Base-by-base conservation (phyloP, 345 rosid genomes). In the Populus nigra region DNA sequence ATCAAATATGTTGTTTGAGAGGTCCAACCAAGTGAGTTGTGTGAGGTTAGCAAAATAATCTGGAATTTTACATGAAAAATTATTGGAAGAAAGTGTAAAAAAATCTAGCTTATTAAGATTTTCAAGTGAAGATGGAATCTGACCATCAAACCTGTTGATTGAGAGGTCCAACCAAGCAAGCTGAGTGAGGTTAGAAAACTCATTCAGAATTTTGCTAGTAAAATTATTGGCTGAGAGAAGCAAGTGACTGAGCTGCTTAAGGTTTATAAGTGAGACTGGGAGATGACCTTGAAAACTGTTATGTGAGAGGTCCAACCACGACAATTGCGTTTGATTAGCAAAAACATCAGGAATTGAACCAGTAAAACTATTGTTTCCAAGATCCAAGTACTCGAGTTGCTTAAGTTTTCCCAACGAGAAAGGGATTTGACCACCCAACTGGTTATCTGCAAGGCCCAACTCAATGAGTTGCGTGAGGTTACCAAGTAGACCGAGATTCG, bases 391-490 rank as follows among this genome's bases (percentile, higher is more conserved):
- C 13, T 12, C 8, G 17, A 68, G 18, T 5, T 15, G 17, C n/a
- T 43, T 33, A 31, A 81, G 27, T 33, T 77, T 81, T 5, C 69
- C 69, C 7, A 76, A 1, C 2, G 66, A 71, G n/a, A 23, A 4
- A 5, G 74, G 70, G 18, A 79, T 10, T 1, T 23, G 80, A 18
- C 76, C 1, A 47, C 4, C 35, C 71, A 71, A 16, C 33, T 45
- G 29, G 77, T 39, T 1, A 17, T 1, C 15, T 1, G 11, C 1
- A 22, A 79, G 16, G 2, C n/a, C 62, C 70, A 79, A 68, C 29
- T 9, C 11, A 29, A 25, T 20, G 5, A 83, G 62, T 1, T 77
- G 68, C n/a, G 27, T 45, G 27, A 73, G 68, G 29, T 80, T 80
- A 17, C 53, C n/a, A 22, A 67, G 33, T 0, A 12, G 8, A 10